phyloP scores from a whole-genome alignment of 139 green algal species.

The Edaphochlamys debaryana region DNA sequence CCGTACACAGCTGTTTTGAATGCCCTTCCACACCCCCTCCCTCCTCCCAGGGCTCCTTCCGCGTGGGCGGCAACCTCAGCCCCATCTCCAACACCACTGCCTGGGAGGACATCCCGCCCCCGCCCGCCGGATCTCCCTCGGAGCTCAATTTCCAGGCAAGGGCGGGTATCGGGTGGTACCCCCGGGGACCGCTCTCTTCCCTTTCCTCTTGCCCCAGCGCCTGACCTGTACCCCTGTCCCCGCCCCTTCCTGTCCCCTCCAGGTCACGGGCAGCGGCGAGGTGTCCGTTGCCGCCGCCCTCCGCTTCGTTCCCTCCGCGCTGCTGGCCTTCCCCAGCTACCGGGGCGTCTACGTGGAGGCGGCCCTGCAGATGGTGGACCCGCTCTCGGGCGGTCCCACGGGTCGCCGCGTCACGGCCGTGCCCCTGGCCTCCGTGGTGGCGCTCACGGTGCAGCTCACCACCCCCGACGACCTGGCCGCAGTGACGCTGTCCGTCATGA shows the following conservation, averaged over 20 bases:
- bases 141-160: slow-evolving; percentile 36
- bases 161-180: not conserved
- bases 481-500: slow-evolving; percentile 60
- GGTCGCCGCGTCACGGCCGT: slow-evolving; percentile 46
- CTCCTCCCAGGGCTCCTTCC: slow-evolving; percentile 5
- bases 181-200: not conserved
- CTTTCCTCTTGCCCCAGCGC: not conserved
- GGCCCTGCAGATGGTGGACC: slow-evolving; percentile 48
- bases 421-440: slow-evolving; percentile 54
- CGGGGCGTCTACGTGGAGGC: slow-evolving; percentile 68
- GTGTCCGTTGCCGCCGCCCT: slow-evolving; percentile 58
- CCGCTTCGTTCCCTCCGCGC: slow-evolving; percentile 58
- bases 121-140: not conserved
- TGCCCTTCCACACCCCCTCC: not conserved
- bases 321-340: slow-evolving; percentile 69
- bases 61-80: not conserved
- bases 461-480: slow-evolving; percentile 63
- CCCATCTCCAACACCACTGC: slow-evolving; percentile 11
- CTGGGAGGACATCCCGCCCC: slow-evolving; percentile 27
- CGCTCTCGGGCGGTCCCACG: slow-evolving; percentile 12
- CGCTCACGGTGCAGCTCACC: slow-evolving; percentile 66
- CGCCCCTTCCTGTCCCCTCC: not conserved
- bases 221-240: no score
- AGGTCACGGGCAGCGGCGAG: slow-evolving; percentile 47
- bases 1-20: not conserved